phyloP scores from a whole-genome alignment of 2,329 filamentous ascomycete species.

The Fusarium scirpi region DNA sequence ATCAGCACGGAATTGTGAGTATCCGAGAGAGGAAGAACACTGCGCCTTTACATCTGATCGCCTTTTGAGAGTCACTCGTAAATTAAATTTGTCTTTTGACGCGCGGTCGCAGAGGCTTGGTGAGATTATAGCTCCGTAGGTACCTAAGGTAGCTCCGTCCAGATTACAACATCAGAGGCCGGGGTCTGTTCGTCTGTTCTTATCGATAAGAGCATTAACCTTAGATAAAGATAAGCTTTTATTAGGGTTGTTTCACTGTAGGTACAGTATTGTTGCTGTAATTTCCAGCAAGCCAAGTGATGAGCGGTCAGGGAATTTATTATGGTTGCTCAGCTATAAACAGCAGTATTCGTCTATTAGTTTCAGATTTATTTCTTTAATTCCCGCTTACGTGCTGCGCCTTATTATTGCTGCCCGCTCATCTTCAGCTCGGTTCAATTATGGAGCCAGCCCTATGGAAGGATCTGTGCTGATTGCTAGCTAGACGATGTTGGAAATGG shows the following conservation, averaged over 20 bases:
- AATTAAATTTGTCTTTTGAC: slow-evolving; percentile 13
- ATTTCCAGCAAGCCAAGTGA: not conserved
- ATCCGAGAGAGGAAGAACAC: slow-evolving; percentile 9
- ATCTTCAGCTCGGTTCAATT: not conserved
- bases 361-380: not conserved
- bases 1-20: slow-evolving; percentile 10
- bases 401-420: not conserved
- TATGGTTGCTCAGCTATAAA: not conserved
- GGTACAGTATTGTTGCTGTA: not conserved
- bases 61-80: not conserved
- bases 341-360: not conserved
- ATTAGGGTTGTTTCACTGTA: not conserved
- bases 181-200: not conserved
- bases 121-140: slow-evolving; percentile 25
- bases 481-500: not conserved
- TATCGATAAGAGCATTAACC: slow-evolving; percentile 23
- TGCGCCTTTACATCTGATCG: slow-evolving; percentile 9
- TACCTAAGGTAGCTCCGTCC: not conserved
- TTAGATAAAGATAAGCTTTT: slow-evolving; percentile 4
- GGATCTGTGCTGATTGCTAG: not conserved
- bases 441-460: slow-evolving; percentile 6
- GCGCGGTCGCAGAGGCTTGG: slow-evolving; percentile 36
- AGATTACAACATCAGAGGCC: not conserved
- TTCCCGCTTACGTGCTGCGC: slow-evolving; percentile 1
- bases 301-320: not conserved